Conservation (phyloP, 2,329 filamentous ascomycete genomes). For the Dothideomycetidae sp. region DNA sequence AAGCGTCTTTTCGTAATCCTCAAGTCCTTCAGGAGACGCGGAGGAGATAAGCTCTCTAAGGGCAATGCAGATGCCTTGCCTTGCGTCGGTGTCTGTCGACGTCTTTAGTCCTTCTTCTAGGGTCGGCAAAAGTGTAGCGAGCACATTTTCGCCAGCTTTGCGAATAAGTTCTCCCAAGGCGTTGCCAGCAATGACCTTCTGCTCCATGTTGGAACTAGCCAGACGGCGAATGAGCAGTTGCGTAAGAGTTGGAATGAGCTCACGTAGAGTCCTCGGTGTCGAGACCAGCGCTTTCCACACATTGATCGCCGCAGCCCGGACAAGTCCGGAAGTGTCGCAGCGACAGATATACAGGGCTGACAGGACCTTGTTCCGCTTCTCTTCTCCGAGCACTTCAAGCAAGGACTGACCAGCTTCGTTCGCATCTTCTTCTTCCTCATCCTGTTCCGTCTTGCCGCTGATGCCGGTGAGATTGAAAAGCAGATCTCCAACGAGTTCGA, state of each 20-base stretch:
- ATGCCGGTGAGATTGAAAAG: constrained; percentile 97
- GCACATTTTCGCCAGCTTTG: constrained; percentile 86
- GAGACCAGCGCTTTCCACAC: constrained; percentile 97
- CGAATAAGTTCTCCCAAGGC: constrained; percentile 91
- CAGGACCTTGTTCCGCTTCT: constrained; percentile 91
- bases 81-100: constrained; percentile 80
- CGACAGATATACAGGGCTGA: constrained; percentile 97
- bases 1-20: constrained; percentile 88
- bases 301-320: constrained; percentile 74
- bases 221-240: constrained; percentile 88
- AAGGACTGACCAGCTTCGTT: constrained; percentile 86
- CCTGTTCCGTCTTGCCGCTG: constrained; percentile 59
- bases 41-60: constrained; percentile 85
- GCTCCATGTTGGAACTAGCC: constrained; percentile 93
- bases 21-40: constrained; percentile 72
- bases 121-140: constrained; percentile 75
- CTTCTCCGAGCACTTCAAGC: constrained; percentile 83
- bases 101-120: constrained; percentile 81
- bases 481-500: constrained; percentile 90
- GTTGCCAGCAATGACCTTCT: constrained; percentile 97
- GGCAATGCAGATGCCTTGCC: constrained; percentile 94
- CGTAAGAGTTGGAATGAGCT: constrained; percentile 85
- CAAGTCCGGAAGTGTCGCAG: constrained; percentile 85
- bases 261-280: constrained; percentile 81
- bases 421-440: constrained; percentile 65